Percentiles rank a stretch among this genome's conserved stretches.
phyloP scores from a whole-genome alignment of 1,284 basidiomycete species.

The Melampsora larici-populina region DNA sequence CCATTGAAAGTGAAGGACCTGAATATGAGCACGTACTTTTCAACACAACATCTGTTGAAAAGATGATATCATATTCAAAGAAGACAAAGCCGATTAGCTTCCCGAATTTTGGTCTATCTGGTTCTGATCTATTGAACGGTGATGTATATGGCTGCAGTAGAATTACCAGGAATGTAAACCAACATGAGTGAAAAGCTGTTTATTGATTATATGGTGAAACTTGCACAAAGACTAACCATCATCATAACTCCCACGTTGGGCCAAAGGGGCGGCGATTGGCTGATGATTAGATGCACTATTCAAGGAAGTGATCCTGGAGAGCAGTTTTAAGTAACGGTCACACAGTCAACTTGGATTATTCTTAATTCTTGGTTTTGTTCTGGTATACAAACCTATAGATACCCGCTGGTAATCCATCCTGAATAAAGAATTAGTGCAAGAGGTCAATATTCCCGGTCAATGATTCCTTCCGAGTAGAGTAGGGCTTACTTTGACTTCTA shows the following conservation, averaged over 20 bases:
- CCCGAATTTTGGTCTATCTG: too few relatives aligned
- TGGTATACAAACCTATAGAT: conserved; percentile 7
- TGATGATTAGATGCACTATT: conserved; percentile 34
- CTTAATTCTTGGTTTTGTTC: neutral
- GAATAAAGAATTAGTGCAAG: neutral
- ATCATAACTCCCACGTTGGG: conserved; percentile 36
- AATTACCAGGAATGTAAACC: too few relatives aligned
- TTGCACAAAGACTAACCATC: conserved; percentile 19
- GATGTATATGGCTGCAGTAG: too few relatives aligned
- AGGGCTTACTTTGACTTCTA: conserved; percentile 5
- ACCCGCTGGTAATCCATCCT: conserved; percentile 18
- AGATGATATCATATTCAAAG: too few relatives aligned
- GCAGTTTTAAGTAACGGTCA: neutral
- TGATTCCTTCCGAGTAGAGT: neutral
- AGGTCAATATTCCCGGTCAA: neutral
- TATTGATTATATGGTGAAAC: too few relatives aligned
- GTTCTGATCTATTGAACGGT: too few relatives aligned
- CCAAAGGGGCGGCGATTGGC: conserved; percentile 13
- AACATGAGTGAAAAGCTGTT: too few relatives aligned
- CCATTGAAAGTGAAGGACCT: too few relatives aligned
- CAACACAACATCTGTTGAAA: too few relatives aligned
- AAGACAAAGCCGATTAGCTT: too few relatives aligned
- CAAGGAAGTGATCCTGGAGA: conserved; percentile 10
- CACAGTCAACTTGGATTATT: neutral
- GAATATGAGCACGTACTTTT: too few relatives aligned